Evolutionary conservation across 257 asterid species (phyloP), one percentile per base, ranked within the genome.

Genomic region (Primulina eburnea): DNA sequence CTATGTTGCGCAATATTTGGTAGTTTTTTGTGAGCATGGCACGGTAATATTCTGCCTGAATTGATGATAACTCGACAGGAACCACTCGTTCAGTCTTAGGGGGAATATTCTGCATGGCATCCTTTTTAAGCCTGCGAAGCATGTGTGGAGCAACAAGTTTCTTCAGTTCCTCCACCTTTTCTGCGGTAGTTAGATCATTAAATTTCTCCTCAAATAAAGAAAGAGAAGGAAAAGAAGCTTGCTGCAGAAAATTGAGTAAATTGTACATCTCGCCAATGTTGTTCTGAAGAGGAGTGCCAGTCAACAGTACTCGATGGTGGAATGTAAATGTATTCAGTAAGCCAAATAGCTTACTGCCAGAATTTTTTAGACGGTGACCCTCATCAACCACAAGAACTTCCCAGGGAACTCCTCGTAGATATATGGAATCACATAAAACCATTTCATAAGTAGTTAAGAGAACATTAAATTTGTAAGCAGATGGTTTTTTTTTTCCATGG

Each of bases 331-430:
- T 81, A 79, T 94, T 94, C 79, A 94, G 88, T 84, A 89, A 69
- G 64, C 93, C 86, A 75, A 94, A 94, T 62, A 94, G 90, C 82
- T 91, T 94, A 78, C 99, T 94, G 65, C 86, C 76, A 7, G 96
- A 77, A 77, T 91, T 91, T 78, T 94, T 94, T 73, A 94, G 80
- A 64, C 99, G 97, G 80, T 94, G 99, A 11, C 99, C 99, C 81
- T 94, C 99, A 85, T 94, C 99, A 81, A 94, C 99, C 77, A 94
- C 89, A 83, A 94, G 97, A 85, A 91, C 97, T 81, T 94, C 99
- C 99, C 99, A 94, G 58, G 97, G 97, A 60, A 94, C 86, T 47
- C 86, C 92, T 72, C 97, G 97, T 59, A 94, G 84, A 82, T 82
- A 73, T 32, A 90, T 81, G 57, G 89, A 82, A 83, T 94, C 99